Evolutionary conservation across 1,284 basidiomycete genomes (phyloP), one percentile per base, ranked within the genome.

Genomic region (Tremellales sp.): DNA sequence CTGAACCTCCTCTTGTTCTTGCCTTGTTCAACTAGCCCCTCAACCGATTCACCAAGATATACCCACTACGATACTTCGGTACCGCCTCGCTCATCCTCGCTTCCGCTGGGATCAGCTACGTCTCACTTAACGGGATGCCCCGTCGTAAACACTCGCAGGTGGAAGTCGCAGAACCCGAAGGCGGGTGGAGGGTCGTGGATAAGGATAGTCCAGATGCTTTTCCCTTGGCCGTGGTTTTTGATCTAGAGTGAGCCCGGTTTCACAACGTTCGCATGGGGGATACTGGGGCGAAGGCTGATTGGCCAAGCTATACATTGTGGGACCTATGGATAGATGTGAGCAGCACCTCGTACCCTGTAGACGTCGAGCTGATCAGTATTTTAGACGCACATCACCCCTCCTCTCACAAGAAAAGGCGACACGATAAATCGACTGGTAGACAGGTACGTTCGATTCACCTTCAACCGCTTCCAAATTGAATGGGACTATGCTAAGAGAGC

Each of bases 271-370:
- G n/a, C n/a, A n/a, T n/a, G n/a, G n/a, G n/a, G n/a, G n/a, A 33
- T 33, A 33, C n/a, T 33, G n/a, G n/a, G 29, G 29, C 29, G 29
- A 10, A n/a, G 8, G 29, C 29, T 10, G 29, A 33, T n/a, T n/a
- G n/a, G n/a, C n/a, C n/a, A n/a, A 87, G 86, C 64, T 89, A 86
- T 67, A 90, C 87, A 0, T 76, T 90, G 1, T 91, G 88, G 87
- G 81, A 84, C 52, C 76, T 90, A 7, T 90, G 87, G 86, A 84
- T 89, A 39, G 86, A 89, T 65, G 83, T 73, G 39, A 54, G 67
- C 47, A 3, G n/a, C 19, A 26, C 3, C 4, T 39, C 29, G 29
- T 11, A 17, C 22, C 19, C 2, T n/a, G 26, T 41, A 12, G 24
- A 25, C 43, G 17, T n/a, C n/a, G n/a, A 25, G 17, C 15, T 40